Percentiles rank a stretch among this genome's conserved stretches.
Evolutionary conservation across 768 basidiomycete species (phyloP).

Genomic region (Kwoniella botswanensis): DNA sequence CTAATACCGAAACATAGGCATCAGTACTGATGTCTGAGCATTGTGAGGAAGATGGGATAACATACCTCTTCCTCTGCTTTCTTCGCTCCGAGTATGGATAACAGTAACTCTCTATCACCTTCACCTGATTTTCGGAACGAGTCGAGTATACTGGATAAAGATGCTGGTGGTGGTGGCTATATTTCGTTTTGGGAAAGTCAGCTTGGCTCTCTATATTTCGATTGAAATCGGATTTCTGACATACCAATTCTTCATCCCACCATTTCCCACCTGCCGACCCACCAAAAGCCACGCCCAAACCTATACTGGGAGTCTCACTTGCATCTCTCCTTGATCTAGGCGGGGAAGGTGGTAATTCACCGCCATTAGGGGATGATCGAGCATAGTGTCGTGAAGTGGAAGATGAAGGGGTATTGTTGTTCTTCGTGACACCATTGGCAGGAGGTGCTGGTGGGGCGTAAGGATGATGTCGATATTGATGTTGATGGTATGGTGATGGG

Average conservation of each 20-base stretch:
- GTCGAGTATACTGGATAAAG: conserved; percentile 79
- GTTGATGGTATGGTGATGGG: conserved; percentile 5
- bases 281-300: conserved; percentile 46
- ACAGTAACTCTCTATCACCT: conserved; percentile 87
- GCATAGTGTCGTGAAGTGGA: conserved; percentile 1
- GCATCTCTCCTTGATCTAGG: conserved; percentile 47
- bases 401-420: not conserved
- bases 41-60: not conserved
- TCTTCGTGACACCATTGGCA: conserved; percentile 12
- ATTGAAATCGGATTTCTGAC: conserved; percentile 13
- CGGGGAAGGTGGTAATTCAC: conserved; percentile 38
- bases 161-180: conserved; percentile 71
- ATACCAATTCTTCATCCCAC: conserved; percentile 55
- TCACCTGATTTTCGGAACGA: conserved; percentile 86
- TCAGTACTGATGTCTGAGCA: not conserved
- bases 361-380: conserved; percentile 8
- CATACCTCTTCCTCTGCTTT: conserved; percentile 88
- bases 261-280: conserved; percentile 45
- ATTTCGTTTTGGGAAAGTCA: not conserved
- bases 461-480: conserved; percentile 40
- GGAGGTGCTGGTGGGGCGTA: conserved; percentile 29
- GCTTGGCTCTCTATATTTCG: conserved; percentile 2
- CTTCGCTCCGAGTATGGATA: conserved; percentile 90
- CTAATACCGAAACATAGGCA: conserved; percentile 17
- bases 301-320: conserved; percentile 41